Conservation (phyloP, 345 rosid genomes). For the Aquilaria yunnanensis region DNA sequence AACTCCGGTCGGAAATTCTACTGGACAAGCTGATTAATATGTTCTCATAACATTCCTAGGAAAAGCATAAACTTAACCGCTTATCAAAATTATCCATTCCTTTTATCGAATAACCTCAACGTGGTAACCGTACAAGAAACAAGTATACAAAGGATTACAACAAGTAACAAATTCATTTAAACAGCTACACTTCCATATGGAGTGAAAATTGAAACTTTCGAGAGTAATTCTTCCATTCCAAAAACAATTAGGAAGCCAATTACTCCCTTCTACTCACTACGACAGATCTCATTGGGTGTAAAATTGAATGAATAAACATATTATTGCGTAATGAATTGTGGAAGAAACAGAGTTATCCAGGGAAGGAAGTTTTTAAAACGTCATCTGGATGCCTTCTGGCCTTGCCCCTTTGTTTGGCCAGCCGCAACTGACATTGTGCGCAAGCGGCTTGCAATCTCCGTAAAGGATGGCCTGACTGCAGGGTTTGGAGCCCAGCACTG, state of each 20-base stretch:
- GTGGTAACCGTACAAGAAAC: no score
- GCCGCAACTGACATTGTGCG: constrained; percentile 64
- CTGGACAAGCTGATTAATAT: no score
- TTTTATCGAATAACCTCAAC: no score
- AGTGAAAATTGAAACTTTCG: neutral
- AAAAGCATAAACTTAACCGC: no score
- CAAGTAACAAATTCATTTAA: no score
- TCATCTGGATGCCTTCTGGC: constrained; percentile 48
- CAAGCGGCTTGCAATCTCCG: constrained; percentile 59
- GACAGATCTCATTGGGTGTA: constrained; percentile 1
- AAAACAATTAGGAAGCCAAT: constrained; percentile 31
- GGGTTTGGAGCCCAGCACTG: constrained; percentile 86
- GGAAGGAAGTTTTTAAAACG: neutral
- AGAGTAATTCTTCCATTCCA: constrained; percentile 25
- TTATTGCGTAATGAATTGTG: constrained; percentile 5
- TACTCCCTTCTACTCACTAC: constrained; percentile 1
- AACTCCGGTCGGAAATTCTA: no score
- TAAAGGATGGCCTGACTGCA: constrained; percentile 57
- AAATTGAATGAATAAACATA: constrained; percentile 15
- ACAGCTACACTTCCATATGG: no score
- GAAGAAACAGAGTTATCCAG: neutral
- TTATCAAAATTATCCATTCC: no score
- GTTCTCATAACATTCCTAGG: no score
- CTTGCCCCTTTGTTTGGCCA: constrained; percentile 41
- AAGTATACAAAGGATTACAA: no score